Conservation (phyloP, 1,284 basidiomycete genomes). For the Tilletia indica region DNA sequence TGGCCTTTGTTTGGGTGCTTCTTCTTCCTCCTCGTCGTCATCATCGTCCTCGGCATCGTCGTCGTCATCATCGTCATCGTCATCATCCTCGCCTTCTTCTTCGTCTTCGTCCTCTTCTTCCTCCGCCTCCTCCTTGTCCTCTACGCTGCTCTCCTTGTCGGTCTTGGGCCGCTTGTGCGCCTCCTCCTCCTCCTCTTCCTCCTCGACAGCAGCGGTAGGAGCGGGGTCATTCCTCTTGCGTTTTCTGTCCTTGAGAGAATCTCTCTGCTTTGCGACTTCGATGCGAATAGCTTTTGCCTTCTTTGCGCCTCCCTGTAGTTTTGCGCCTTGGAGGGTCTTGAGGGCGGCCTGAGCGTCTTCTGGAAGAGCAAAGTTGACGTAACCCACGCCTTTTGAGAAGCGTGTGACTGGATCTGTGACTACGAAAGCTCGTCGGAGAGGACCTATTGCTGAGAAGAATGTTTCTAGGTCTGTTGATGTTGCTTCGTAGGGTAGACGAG, state of each 20-base stretch:
- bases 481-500: conserved; percentile 74
- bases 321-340: conserved; percentile 43
- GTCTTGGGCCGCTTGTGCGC: conserved; percentile 21
- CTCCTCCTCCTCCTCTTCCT: conserved; percentile 13
- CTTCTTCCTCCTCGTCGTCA: conserved; percentile 17
- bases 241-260: conserved; percentile 32
- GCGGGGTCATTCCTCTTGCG: conserved; percentile 16
- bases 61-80: conserved; percentile 58
- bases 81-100: conserved; percentile 38
- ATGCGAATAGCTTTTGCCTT: conserved; percentile 43
- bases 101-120: conserved; percentile 62
- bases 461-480: conserved; percentile 87
- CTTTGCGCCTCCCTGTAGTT: conserved; percentile 45
- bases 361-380: conserved; percentile 84
- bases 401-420: conserved; percentile 76
- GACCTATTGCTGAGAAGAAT: conserved; percentile 91
- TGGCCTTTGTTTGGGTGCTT: conserved; percentile 27
- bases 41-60: conserved; percentile 49
- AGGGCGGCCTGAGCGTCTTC: conserved; percentile 70
- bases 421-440: conserved; percentile 88
- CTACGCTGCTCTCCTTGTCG: conserved; percentile 20
- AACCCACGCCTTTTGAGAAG: conserved; percentile 93
- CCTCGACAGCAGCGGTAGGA: neutral
- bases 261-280: conserved; percentile 42
- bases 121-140: conserved; percentile 15